A percentile compares a stretch with the other conserved stretches of the same genome.
These are phyloP conservation scores for Aspergillus asperescens DNA, from an alignment of 495 filamentous ascomycete species.

Conservation along the genomic window DNA sequence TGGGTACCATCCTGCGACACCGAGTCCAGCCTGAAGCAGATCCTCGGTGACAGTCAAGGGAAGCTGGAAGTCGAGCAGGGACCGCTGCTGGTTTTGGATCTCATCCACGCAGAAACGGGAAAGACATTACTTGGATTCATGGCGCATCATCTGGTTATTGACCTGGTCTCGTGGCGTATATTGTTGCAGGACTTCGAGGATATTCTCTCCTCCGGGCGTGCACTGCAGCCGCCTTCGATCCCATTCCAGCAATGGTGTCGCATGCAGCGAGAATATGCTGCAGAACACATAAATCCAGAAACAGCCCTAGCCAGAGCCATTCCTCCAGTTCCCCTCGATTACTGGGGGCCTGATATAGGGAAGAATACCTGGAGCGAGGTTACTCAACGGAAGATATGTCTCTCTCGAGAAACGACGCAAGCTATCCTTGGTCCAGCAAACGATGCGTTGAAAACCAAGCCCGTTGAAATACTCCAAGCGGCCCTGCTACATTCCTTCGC, in stretches of 20 bases:
- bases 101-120: constrained; percentile 32
- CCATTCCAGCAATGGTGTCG: neutral
- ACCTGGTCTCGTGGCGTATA: constrained; percentile 6
- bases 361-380: neutral
- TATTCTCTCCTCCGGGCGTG: neutral
- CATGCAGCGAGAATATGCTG: neutral
- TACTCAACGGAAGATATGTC: neutral
- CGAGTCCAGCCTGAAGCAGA: neutral
- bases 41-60: too few species aligned
- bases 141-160: constrained; percentile 1
- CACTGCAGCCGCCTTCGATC: neutral
- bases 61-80: constrained; percentile 23
- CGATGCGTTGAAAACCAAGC: constrained; percentile 29
- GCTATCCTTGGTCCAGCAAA: constrained; percentile 13
- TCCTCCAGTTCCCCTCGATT: neutral
- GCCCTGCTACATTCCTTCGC: constrained; percentile 42
- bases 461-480: constrained; percentile 36
- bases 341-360: neutral
- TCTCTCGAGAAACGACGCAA: neutral
- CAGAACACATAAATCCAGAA: neutral
- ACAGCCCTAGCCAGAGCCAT: neutral
- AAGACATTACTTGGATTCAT: neutral
- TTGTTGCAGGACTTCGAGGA: constrained; percentile 1
- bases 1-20: too few species aligned
- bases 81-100: constrained; percentile 22